phyloP scores from a whole-genome alignment of 441 rosid genomes.

The Breynia disticha region DNA sequence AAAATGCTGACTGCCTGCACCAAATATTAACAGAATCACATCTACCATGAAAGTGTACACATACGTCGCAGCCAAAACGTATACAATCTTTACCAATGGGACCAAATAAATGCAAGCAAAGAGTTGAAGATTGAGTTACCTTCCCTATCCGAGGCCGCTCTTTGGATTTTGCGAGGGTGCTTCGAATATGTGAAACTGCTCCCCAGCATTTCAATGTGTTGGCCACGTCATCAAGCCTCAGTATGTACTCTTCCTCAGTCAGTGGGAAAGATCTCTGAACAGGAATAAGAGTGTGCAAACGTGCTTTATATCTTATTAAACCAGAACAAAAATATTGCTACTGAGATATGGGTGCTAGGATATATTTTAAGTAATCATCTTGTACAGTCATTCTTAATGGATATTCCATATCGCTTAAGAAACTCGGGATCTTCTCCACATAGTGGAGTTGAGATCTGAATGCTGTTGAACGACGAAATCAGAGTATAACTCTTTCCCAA shows the following conservation, averaged over 20 bases:
- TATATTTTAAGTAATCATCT: too few relatives aligned
- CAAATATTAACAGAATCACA: conserved; percentile 1
- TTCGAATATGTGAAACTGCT: conserved; percentile 83
- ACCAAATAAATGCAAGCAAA: conserved; percentile 3
- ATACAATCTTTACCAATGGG: too few relatives aligned
- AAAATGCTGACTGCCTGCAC: conserved; percentile 93
- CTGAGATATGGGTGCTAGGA: too few relatives aligned
- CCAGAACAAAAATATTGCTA: too few relatives aligned
- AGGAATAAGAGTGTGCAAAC: conserved; percentile 12
- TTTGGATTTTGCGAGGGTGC: conserved; percentile 70
- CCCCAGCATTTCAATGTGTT: conserved; percentile 92
- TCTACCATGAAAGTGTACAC: not conserved
- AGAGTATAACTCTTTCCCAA: too few relatives aligned
- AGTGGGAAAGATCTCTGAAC: conserved; percentile 80
- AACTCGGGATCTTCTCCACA: too few relatives aligned
- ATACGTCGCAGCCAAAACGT: not conserved
- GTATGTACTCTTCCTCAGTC: conserved; percentile 80
- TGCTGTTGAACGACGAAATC: too few relatives aligned
- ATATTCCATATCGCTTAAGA: too few relatives aligned
- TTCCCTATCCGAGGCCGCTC: conserved; percentile 90
- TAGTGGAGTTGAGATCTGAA: too few relatives aligned
- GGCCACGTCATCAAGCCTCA: conserved; percentile 92
- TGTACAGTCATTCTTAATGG: too few relatives aligned
- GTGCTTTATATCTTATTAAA: not conserved
- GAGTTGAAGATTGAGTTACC: conserved; percentile 28